Percentiles rank a stretch among this genome's conserved stretches.
phyloP scores from a whole-genome alignment of 2,329 filamentous ascomycete genomes.

The Aspergillus jensenii region DNA sequence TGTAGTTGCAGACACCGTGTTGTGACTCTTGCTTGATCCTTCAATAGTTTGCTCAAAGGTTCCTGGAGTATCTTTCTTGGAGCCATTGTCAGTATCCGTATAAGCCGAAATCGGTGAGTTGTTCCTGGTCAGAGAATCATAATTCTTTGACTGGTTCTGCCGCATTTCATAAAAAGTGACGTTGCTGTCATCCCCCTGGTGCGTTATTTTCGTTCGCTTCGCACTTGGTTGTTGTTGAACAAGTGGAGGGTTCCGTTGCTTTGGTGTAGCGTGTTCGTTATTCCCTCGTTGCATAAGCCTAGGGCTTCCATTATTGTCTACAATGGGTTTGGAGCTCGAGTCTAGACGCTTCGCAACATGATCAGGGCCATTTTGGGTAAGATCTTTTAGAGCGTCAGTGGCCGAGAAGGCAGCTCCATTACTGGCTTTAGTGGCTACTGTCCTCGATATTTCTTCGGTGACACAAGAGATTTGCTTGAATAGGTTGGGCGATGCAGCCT shows the following conservation, averaged over 20 bases:
- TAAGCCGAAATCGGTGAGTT: background rate
- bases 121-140: background rate
- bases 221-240: background rate
- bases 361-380: background rate
- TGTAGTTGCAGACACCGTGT: background rate
- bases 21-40: background rate
- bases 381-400: background rate
- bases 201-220: background rate
- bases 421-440: background rate
- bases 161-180: background rate
- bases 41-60: background rate
- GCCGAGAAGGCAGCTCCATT: background rate
- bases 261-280: background rate
- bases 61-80: background rate
- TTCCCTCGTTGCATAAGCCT: conserved; percentile 14
- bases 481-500: background rate
- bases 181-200: background rate
- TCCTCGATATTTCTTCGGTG: background rate
- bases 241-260: background rate
- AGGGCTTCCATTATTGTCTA: conserved; percentile 41
- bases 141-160: background rate
- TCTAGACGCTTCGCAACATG: background rate
- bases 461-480: background rate
- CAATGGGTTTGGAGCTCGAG: conserved; percentile 21
- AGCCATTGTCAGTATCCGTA: background rate